Conservation (phyloP, 371 early-diverging fungal species). For the Syncephalastrum monosporum region DNA sequence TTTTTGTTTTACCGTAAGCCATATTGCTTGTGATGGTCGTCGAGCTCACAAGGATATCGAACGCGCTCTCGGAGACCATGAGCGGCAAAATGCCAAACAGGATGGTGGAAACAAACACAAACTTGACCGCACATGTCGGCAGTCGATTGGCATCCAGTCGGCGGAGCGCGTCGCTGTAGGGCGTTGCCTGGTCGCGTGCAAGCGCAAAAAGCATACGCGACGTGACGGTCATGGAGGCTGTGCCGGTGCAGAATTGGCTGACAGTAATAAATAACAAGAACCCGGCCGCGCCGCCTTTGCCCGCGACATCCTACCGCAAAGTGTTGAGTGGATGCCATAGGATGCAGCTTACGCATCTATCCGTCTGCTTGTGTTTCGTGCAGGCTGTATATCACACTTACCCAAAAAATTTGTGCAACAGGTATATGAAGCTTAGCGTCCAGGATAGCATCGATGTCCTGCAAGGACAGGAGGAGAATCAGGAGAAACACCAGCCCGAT, state of each 20-base stretch:
- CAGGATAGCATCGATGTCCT: constrained; percentile 37
- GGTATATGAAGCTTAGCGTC: constrained; percentile 34
- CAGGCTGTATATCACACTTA: constrained; percentile 7
- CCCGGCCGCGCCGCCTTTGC: constrained; percentile 34
- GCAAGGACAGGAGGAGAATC: constrained; percentile 38
- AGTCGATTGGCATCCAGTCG: constrained; percentile 31
- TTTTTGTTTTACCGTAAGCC: constrained; percentile 51
- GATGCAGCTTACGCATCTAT: too few relatives aligned
- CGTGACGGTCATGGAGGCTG: constrained; percentile 49
- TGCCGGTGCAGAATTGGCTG: constrained; percentile 60
- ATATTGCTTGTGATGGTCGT: constrained; percentile 71
- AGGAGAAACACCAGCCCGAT: constrained; percentile 36
- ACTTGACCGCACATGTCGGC: constrained; percentile 47
- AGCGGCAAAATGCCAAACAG: constrained; percentile 38
- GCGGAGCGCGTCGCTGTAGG: constrained; percentile 30
- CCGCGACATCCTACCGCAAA: constrained; percentile 47
- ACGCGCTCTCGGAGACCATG: constrained; percentile 35
- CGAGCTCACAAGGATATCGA: constrained; percentile 66
- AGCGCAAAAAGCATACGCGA: constrained; percentile 71
- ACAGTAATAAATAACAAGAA: constrained; percentile 50
- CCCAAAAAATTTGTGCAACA: constrained; percentile 42
- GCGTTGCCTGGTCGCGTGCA: constrained; percentile 61
- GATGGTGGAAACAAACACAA: constrained; percentile 32
- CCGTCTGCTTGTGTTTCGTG: background rate
- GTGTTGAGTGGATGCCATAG: too few relatives aligned